These are phyloP conservation scores for Eucalyptus urophylla DNA, from an alignment of 345 rosid species.

Conservation along the genomic window DNA sequence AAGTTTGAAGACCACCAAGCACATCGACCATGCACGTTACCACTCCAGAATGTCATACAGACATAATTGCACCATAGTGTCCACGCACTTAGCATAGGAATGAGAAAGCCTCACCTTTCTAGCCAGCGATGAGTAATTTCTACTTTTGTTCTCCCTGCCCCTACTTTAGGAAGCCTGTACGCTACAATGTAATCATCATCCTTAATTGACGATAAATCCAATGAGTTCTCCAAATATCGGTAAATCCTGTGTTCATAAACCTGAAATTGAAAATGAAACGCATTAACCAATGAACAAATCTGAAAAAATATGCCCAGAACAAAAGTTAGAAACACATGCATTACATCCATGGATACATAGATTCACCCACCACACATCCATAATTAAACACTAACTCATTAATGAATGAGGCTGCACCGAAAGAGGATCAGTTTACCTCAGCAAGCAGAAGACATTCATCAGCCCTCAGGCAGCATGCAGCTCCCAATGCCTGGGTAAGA, in stretches of 20 bases:
- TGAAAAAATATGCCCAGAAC: background rate
- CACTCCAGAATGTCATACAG: background rate
- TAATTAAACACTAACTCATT: background rate
- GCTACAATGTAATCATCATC: constrained; percentile 84
- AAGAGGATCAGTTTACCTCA: constrained; percentile 34
- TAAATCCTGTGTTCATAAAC: constrained; percentile 48
- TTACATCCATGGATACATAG: background rate
- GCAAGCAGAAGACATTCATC: constrained; percentile 79
- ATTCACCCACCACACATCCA: background rate
- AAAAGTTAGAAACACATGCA: background rate
- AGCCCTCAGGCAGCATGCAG: constrained; percentile 68
- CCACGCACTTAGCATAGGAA: background rate
- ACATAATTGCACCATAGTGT: background rate
- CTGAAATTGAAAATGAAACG: constrained; percentile 24
- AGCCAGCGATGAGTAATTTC: constrained; percentile 48
- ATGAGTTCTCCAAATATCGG: constrained; percentile 41
- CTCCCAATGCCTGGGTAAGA: constrained; percentile 50
- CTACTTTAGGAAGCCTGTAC: constrained; percentile 51
- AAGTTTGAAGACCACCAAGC: background rate
- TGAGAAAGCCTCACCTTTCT: constrained; percentile 36
- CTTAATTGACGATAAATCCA: constrained; percentile 42
- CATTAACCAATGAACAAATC: background rate
- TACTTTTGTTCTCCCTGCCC: constrained; percentile 46
- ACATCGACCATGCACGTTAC: background rate
- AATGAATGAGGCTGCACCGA: background rate